Evolutionary conservation across 176 grass and related monocot genomes (phyloP).

Genomic region (Elymus sibiricus): DNA sequence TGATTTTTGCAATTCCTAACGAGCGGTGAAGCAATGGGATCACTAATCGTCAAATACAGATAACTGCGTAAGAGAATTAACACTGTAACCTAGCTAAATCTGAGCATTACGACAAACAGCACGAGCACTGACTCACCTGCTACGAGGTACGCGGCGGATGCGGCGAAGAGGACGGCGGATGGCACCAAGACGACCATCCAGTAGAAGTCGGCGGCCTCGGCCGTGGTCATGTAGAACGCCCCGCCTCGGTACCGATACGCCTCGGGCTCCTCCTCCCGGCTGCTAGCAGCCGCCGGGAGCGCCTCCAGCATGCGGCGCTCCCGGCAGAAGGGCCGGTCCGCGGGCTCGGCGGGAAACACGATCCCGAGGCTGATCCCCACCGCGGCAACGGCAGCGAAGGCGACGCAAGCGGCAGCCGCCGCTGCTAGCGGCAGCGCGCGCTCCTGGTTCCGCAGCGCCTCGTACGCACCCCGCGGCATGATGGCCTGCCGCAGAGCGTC

Average conservation of each 20-base stretch:
- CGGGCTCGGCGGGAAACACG: constrained; percentile 71
- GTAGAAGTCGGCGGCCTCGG: constrained; percentile 88
- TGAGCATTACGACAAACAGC: background rate
- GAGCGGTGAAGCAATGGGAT: background rate
- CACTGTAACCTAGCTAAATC: background rate
- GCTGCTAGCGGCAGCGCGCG: constrained; percentile 49
- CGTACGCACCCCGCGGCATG: constrained; percentile 67
- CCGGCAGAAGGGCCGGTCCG: constrained; percentile 77
- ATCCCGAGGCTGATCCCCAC: constrained; percentile 67
- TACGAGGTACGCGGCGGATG: constrained; percentile 60
- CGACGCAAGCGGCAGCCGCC: constrained; percentile 33
- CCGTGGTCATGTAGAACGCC: constrained; percentile 88
- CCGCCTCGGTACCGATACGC: constrained; percentile 69
- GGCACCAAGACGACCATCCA: constrained; percentile 97
- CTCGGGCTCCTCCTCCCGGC: constrained; percentile 73
- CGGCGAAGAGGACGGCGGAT: constrained; percentile 54
- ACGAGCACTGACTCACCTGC: constrained; percentile 41
- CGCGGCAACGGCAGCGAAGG: constrained; percentile 36
- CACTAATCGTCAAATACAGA: background rate
- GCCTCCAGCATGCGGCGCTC: constrained; percentile 76
- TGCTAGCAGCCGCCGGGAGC: constrained; percentile 55
- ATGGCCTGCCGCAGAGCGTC: constrained; percentile 86
- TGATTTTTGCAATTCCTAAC: background rate
- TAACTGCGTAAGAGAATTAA: background rate
- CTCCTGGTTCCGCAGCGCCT: constrained; percentile 64